Base-by-base conservation (phyloP, 2,329 filamentous ascomycete genomes). In the Cytospora piceae region DNA sequence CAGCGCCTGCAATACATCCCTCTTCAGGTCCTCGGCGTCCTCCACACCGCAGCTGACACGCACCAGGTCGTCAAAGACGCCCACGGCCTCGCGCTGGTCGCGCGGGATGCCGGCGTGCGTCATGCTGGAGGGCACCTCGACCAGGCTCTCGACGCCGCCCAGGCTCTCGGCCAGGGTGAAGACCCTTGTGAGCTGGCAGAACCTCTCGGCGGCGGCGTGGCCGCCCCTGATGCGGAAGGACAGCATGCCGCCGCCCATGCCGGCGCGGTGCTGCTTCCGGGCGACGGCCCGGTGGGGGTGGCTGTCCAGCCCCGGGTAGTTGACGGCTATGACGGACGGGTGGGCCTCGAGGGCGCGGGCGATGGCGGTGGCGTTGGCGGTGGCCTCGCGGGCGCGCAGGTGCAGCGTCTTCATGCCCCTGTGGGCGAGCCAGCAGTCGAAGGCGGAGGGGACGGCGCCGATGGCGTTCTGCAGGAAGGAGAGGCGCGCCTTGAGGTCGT, bases 351-450 rank as follows among this genome's bases (percentile, higher is more conserved):
- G 89, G 29, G 91, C 88, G 55, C 81, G 78, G 12, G 94, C 93
- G 31, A 99, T 87, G 56, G 87, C 82, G 9, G 87, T 87, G 12
- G 94, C 95, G 79, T 98, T 98, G 72, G 81, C 83, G 70, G 86
- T 91, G 22, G 94, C 93, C 78, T 96, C 93, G 69, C 91, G 88
- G 12, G 92, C 94, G 72, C 95, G 91, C 57, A 99, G 85, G 79
- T 99, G 95, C 52, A 99, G 87, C 4, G 95, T 99, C 85, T 99
- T 99, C 72, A 97, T 86, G 71, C 95, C 95, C 70, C 95, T 90
- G 81, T 99, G 95, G 58, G 95, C 95, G 69, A 99, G 91, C 95
- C 95, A 99, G 81, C 90, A 93, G 83, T 99, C 95, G 75, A 99
- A 99, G 51, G 95, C 86, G 0, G 92, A 96, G 61, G 95, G 95